Evolutionary conservation across 2,329 filamentous ascomycete species (phyloP).

Genomic region (Torrubiella hemipterigena): DNA sequence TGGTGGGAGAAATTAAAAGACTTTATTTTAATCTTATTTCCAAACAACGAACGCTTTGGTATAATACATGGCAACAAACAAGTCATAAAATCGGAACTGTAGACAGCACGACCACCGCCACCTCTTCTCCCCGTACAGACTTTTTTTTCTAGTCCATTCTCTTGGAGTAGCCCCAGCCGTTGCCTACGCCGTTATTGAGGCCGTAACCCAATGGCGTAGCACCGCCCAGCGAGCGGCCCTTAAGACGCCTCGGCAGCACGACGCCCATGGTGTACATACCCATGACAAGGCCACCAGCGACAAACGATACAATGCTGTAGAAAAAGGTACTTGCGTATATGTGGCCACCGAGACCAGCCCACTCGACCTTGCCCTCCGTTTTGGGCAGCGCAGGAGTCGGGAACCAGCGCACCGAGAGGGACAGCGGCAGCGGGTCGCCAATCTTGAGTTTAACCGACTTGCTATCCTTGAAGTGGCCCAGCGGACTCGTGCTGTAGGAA

Average conservation of each 20-base stretch:
- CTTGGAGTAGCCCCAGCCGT: slow-evolving; percentile 49
- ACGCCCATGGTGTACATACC: slow-evolving; percentile 50
- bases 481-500: slow-evolving; percentile 71
- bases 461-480: slow-evolving; percentile 44
- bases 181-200: slow-evolving; percentile 34
- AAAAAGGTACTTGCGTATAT: slow-evolving; percentile 53
- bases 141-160: slow-evolving; percentile 35
- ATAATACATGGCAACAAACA: background rate
- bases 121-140: too few species aligned
- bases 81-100: slow-evolving; percentile 1
- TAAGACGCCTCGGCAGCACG: slow-evolving; percentile 41
- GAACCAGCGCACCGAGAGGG: slow-evolving; percentile 80
- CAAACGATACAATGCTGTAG: slow-evolving; percentile 47
- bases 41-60: background rate
- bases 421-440: slow-evolving; percentile 70
- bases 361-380: slow-evolving; percentile 52
- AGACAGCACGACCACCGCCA: too few species aligned
- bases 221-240: slow-evolving; percentile 37
- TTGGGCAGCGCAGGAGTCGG: slow-evolving; percentile 59
- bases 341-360: slow-evolving; percentile 52
- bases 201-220: slow-evolving; percentile 47
- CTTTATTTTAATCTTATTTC: too few species aligned
- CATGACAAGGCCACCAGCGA: slow-evolving; percentile 40
- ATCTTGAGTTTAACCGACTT: slow-evolving; percentile 62
- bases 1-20: background rate